Base-by-base conservation (phyloP, 2,329 filamentous ascomycete species). In the Talaromyces islandicus region DNA sequence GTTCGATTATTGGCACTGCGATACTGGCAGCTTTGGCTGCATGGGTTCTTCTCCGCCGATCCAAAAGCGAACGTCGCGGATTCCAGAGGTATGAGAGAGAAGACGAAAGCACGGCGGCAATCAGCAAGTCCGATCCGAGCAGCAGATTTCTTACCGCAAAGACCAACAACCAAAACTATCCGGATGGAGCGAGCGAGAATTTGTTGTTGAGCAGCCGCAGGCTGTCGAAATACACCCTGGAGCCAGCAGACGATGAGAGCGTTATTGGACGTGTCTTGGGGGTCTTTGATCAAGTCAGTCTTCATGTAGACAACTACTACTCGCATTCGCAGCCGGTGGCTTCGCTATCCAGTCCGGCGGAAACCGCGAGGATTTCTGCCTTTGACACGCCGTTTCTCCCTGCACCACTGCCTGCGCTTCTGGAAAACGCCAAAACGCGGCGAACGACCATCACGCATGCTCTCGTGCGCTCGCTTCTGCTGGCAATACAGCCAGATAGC, bases 301-400 rank as follows among this genome's bases (percentile, higher is more conserved):
- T 73, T 1, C 73, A 76, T 58, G 64, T 75, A 25, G 73, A 76
- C 24, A 75, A 75, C 55, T 75, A 70, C 56, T 76, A 76, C 57
- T 41, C 54, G 3, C 52, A 62, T 50, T 48, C 19, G 9, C 19
- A 9, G 6, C 30, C 52, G 29, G 17, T 53, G 5, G 10, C 29
- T 54, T 32, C 17, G n/a, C 29, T 10, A n/a, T n/a, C n/a, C n/a
- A n/a, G n/a, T n/a, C n/a, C n/a, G 11, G 29, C 52, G 21, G 25
- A 48, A 7, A 48, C n/a, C 4, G 29, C 51, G 6, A 57, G 17
- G 12, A 35, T 50, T 17, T 46, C 43, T 25, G 17, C 43, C 9
- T 70, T 67, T 54, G 61, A 68, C n/a, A 67, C 69, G 14, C 43
- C 64, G 0, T 61, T 63, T 21, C 55, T 69, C 14, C 54, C 66